Evolutionary conservation across 805 yeast species (phyloP), one percentile per base, ranked within the genome.

Genomic region (Geotrichum ghanense): DNA sequence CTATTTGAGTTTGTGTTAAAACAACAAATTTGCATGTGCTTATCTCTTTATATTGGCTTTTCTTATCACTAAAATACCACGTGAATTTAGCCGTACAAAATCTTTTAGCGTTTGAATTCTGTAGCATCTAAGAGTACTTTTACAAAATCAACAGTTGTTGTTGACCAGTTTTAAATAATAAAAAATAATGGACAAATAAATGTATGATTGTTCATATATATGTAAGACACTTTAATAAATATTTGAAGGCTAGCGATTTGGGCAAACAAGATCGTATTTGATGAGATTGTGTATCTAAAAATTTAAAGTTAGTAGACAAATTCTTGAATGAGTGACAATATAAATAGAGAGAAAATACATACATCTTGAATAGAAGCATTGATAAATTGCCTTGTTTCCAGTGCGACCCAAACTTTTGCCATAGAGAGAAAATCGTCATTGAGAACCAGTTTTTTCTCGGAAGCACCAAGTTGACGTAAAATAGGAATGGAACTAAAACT

Each of bases 351-450:
- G 7, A 21, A 21, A 12, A 9, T 9, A 39, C 42, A 20, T 17
- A 39, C 42, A 66, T 76, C 95, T 59, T 81, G 84, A 9, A 87
- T 75, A 2, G 95, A 82, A 19, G 94, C 85, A 53, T 73, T 79
- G 62, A 90, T 79, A 56, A 89, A 79, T 61, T 84, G 92, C 58
- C 97, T 75, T 3, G 85, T 83, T 65, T 90, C 97, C 34, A 90
- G 68, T 0, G 94, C 89, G 45, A 86, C 57, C 97, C 97, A 90
- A 10, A 90, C 87, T 61, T 85, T 84, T 48, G 85, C 66, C 95
- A 90, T 85, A 20, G 84, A 79, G 23, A 84, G 51, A n/a, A 79
- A 73, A 52, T 80, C 79, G 40, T 54, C 56, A 23, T 37, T 42
- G 21, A 31, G 42, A 25, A 54, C 26, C 43, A 51, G 37, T 60